Evolutionary conservation across 352 stramenopile species (phyloP).

Genomic region (Globisporangium viniferum): DNA sequence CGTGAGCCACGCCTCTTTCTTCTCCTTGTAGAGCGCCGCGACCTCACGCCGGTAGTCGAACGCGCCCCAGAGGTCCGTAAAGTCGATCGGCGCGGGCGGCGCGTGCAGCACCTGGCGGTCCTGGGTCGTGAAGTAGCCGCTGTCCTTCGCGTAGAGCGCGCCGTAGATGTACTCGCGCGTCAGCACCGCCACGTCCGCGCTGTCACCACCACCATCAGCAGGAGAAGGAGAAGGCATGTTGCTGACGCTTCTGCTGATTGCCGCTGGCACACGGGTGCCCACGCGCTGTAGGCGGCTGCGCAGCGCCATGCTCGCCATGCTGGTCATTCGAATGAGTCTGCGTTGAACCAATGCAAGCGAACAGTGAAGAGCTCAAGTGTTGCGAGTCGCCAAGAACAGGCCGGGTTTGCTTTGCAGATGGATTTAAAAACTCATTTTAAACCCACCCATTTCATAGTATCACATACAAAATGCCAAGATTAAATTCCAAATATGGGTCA

Average conservation of each 20-base stretch:
- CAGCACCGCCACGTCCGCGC: conserved; percentile 29
- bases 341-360: neutral
- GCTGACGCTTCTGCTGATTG: neutral
- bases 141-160: conserved; percentile 73
- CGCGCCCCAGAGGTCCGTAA: conserved; percentile 72
- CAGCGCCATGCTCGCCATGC: conserved; percentile 2
- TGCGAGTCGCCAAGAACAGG: neutral
- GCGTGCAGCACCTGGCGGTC: conserved; percentile 72
- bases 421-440: neutral
- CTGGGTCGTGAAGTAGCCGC: conserved; percentile 82
- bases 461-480: neutral
- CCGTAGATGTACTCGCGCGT: conserved; percentile 85
- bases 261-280: neutral
- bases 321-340: neutral
- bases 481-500: neutral
- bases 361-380: neutral
- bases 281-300: neutral
- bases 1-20: conserved; percentile 85
- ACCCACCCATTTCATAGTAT: neutral
- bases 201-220: neutral
- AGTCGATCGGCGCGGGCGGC: conserved; percentile 58
- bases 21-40: conserved; percentile 62
- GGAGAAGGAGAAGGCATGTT: neutral
- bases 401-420: neutral
- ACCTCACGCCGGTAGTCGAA: conserved; percentile 68